A percentile compares a stretch with the other conserved stretches of the same genome.
Conservation (phyloP, 1,284 basidiomycete genomes). For the Malassezia pachydermatis region DNA sequence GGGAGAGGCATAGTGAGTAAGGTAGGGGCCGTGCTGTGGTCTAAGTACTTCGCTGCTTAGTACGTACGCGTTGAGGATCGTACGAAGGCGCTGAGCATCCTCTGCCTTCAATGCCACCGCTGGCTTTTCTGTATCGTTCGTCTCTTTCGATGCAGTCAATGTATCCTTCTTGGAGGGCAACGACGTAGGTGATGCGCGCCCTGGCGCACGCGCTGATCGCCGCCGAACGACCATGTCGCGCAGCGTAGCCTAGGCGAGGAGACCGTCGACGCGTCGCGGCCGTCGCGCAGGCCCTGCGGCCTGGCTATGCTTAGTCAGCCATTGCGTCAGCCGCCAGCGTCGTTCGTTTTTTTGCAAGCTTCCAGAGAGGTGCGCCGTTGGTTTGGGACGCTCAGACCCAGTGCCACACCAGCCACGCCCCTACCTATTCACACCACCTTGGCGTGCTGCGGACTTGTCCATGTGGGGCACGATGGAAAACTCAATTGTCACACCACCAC, state of each 20-base stretch:
- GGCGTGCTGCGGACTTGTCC: no score
- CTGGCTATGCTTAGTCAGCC: no score
- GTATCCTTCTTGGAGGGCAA: neutral
- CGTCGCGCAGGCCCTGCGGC: no score
- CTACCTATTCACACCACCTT: neutral
- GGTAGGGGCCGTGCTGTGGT: neutral
- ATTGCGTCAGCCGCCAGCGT: no score
- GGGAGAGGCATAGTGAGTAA: neutral
- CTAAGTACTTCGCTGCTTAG: neutral
- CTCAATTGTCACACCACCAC: conserved; percentile 9
- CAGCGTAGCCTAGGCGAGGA: neutral
- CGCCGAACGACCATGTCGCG: conserved; percentile 1
- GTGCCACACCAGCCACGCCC: no score
- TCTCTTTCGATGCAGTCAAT: neutral
- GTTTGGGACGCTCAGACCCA: no score
- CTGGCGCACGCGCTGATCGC: neutral
- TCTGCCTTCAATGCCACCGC: neutral
- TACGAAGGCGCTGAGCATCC: neutral
- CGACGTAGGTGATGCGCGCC: no score
- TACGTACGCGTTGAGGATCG: neutral
- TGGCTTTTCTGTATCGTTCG: neutral
- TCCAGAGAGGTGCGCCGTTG: no score
- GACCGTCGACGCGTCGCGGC: no score
- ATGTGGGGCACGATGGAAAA: conserved; percentile 2
- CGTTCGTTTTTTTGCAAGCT: no score